Evolutionary conservation across 129 eudicot species (phyloP), one percentile per base, ranked within the genome.

Genomic region (Helianthus annuus): DNA sequence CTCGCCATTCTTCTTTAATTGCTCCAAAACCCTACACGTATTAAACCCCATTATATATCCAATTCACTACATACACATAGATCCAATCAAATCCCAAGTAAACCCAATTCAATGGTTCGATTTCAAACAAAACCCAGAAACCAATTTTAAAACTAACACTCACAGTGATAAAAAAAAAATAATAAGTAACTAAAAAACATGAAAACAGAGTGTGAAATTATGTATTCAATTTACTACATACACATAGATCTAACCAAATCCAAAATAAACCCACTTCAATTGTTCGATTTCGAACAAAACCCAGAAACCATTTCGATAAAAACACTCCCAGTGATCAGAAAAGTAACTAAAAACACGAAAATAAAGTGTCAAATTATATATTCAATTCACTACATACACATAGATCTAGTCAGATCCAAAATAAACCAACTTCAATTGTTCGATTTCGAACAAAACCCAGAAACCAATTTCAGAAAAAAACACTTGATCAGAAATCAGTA

Each of bases 1-100:
- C 70, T 73, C 51, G 58, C 79, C 83, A 79, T 79, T 57, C 70
- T 64, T 67, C 74, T 57, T 44, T 34, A 24, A 13, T 69, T 58
- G 32, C 73, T 48, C 24, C 10, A 17, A 62, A 70, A 34, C 59
- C 76, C 64, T 57, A 63, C 51, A 70, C 46, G 16, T 13, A 53
- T 12, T 10, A 15, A 14, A 68, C n/a, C 1, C 5, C 19, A 40
- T 40, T 16, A 48, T 36, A 45, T 46, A 24, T 10, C 19, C 38
- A 48, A 66, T 66, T 46, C 57, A 0, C 4, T 22, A 27, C 1
- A 42, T n/a, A 61, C 15, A 17, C 9, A 10, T 32, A 34, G 48
- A 38, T 62, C 53, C 16, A 36, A 15, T 49, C 32, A 63, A 70
- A 48, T 73, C 70, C 24, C 27, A 49, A n/a, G 49, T 49, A 68